Evolutionary conservation across 75 land plant species (phyloP).

Genomic region (Pinus albicaulis): DNA sequence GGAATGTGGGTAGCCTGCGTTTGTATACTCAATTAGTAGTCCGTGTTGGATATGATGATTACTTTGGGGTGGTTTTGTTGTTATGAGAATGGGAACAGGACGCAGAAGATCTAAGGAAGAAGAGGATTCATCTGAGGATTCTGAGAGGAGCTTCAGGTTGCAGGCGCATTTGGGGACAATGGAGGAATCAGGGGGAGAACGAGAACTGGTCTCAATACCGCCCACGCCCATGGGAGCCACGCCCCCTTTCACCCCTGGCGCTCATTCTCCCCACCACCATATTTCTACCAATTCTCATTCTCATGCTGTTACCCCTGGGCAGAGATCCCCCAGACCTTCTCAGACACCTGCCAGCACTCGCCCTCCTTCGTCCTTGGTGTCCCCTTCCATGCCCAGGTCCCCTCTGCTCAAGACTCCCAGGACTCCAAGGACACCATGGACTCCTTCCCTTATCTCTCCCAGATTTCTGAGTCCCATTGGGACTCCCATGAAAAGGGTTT

Average conservation of each 20-base stretch:
- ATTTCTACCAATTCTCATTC: constrained; percentile 12
- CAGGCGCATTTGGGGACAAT: constrained; percentile 11
- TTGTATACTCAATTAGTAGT: too few relatives aligned
- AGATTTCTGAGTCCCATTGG: constrained; percentile 34
- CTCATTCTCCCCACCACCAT: constrained; percentile 10
- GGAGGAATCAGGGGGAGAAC: constrained; percentile 46
- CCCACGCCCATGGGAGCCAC: constrained; percentile 58
- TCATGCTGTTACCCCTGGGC: constrained; percentile 51
- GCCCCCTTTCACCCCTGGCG: constrained; percentile 26
- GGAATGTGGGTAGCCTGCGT: too few relatives aligned
- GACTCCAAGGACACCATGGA: constrained; percentile 32
- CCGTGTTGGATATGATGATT: too few relatives aligned
- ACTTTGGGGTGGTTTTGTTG: neutral
- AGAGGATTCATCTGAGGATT: neutral
- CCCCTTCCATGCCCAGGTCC: constrained; percentile 18
- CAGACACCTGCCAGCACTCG: constrained; percentile 14
- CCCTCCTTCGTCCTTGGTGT: constrained; percentile 8
- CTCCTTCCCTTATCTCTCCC: constrained; percentile 24
- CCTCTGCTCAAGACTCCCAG: constrained; percentile 12
- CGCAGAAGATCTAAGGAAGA: neutral
- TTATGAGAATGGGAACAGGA: constrained; percentile 2
- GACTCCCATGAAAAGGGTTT: constrained; percentile 39
- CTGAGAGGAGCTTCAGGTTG: constrained; percentile 9
- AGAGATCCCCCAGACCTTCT: constrained; percentile 21
- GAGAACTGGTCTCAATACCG: constrained; percentile 66